Conservation (phyloP, 306 rosid genomes). For the Citrullus colocynthis region DNA sequence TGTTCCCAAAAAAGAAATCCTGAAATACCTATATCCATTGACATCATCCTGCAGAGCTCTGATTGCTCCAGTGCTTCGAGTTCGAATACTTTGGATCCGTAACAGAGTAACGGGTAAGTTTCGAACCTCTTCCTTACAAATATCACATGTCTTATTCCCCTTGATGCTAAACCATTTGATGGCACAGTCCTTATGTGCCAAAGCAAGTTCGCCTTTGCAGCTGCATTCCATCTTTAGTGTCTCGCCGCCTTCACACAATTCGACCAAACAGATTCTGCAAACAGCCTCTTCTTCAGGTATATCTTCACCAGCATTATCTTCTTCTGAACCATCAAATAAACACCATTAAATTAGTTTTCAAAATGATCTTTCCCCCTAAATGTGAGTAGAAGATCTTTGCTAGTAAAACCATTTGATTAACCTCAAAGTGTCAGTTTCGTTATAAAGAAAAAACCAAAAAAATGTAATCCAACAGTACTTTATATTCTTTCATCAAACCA, state of each 20-base stretch:
- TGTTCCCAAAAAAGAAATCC: neutral
- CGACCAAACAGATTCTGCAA: slow-evolving; percentile 81
- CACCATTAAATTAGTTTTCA: neutral
- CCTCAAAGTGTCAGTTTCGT: neutral
- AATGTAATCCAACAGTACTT: neutral
- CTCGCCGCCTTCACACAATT: slow-evolving; percentile 95
- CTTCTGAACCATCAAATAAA: slow-evolving; percentile 33
- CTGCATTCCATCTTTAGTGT: slow-evolving; percentile 91
- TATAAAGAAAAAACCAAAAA: neutral
- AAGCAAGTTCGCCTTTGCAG: slow-evolving; percentile 97
- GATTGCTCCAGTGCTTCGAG: slow-evolving; percentile 38
- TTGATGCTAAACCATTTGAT: slow-evolving; percentile 92
- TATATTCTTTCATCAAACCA: slow-evolving; percentile 1
- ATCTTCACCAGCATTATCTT: slow-evolving; percentile 60
- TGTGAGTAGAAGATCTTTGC: neutral
- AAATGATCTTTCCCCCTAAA: neutral
- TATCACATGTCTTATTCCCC: slow-evolving; percentile 89
- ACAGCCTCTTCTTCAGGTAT: slow-evolving; percentile 92
- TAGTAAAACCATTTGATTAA: neutral
- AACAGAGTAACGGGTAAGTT: slow-evolving; percentile 84
- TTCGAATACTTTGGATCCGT: slow-evolving; percentile 47
- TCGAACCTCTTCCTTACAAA: slow-evolving; percentile 86
- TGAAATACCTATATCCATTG: slow-evolving; percentile 58
- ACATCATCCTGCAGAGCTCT: slow-evolving; percentile 36
- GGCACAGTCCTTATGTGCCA: slow-evolving; percentile 93